Base-by-base conservation (phyloP, 768 basidiomycete species). In the Termitomyces sp. region DNA sequence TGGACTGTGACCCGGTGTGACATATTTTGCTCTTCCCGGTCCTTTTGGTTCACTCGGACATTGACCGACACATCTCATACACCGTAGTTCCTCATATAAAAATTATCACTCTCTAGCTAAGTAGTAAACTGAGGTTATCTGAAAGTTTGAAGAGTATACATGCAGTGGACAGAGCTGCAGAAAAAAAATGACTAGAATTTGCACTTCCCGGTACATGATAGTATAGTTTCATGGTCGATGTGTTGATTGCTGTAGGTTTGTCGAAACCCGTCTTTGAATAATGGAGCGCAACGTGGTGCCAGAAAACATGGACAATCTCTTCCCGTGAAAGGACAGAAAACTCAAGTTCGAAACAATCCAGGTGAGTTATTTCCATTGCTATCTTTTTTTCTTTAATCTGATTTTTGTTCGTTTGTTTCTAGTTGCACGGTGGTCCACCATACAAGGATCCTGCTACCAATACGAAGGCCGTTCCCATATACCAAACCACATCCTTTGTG, bases 381-480 rank as follows among this genome's bases (percentile, higher is more conserved):
- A 30, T 10, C 17, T 4, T 49, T 11, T 9, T 15, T 35, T 15
- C 11, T 32, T 9, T 32, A 6, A 37, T n/a, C n/a, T n/a, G n/a
- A n/a, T n/a, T 37, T 14, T 44, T n/a, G 17, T 17, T 43, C 10
- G 15, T 32, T 2, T 19, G 15, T n/a, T 66, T 82, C 12, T 81
- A 85, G 68, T 68, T 87, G 11, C 84, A 87, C 52, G 85, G 83
- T 3, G 85, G 85, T 1, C 51, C 57, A 12, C 80, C 83, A 54
- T 67, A 68, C 4, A 70, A 74, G 2, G 82, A 83, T 61, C 71
- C 78, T 0, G 65, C 79, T 4, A 81, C 81, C 17, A 80, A 80
- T 38, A 79, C 85, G 0, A 76, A 83, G 10, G 85, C 85, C 1
- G 78, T 79, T 2, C 84, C 84, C 0, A 86, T 87, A 63, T 85